Evolutionary conservation across 805 yeast genomes (phyloP).

Genomic region (Suhomyces sp.): DNA sequence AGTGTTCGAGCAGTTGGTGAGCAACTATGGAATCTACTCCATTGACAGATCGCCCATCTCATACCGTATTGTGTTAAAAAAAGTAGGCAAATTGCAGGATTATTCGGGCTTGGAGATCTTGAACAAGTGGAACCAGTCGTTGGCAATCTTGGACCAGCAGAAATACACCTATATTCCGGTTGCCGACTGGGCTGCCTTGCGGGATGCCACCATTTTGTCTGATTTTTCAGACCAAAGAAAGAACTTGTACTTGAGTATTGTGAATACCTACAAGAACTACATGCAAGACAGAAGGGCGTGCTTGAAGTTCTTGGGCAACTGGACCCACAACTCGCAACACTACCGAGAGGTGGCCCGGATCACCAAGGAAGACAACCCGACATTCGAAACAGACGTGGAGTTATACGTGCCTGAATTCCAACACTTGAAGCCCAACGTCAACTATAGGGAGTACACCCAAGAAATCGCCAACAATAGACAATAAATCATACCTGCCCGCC

Average conservation of each 20-base stretch:
- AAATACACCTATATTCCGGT: constrained; percentile 64
- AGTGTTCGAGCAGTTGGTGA: constrained; percentile 62
- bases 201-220: constrained; percentile 68
- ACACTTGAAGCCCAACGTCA: constrained; percentile 26
- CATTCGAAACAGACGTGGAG: constrained; percentile 16
- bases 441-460: constrained; percentile 22
- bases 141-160: constrained; percentile 45
- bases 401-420: constrained; percentile 22
- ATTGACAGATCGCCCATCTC: constrained; percentile 66
- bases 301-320: constrained; percentile 26
- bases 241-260: constrained; percentile 52
- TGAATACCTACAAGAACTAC: constrained; percentile 41
- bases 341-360: constrained; percentile 20
- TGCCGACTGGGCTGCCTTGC: constrained; percentile 82
- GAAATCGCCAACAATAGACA: constrained; percentile 12
- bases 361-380: constrained; percentile 17
- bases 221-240: constrained; percentile 44
- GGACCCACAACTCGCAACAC: constrained; percentile 29
- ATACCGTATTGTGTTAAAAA: constrained; percentile 68
- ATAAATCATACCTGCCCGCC: not conserved
- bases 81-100: constrained; percentile 62
- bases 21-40: constrained; percentile 55
- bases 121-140: constrained; percentile 52
- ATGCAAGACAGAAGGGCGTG: constrained; percentile 37
- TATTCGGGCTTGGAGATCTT: constrained; percentile 51